These are phyloP conservation scores for Ogataea haglerorum DNA, from an alignment of 805 yeast genomes.

Conservation along the genomic window DNA sequence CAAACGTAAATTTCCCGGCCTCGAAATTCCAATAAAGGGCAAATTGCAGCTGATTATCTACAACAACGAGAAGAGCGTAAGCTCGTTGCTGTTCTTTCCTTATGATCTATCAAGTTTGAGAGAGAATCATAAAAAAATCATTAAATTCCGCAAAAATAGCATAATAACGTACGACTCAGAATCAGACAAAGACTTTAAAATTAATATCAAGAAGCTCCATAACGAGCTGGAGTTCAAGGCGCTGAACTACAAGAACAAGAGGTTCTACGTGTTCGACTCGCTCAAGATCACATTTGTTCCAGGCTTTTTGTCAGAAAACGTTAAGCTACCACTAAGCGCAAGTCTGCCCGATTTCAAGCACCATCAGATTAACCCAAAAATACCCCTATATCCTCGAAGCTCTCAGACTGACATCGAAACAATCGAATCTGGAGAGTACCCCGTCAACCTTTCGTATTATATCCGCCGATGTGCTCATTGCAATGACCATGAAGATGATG, in stretches of 20 bases:
- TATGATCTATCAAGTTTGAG: conserved; percentile 25
- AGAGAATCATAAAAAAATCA: conserved; percentile 27
- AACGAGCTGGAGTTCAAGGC: conserved; percentile 30
- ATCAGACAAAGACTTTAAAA: conserved; percentile 4
- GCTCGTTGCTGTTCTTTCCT: conserved; percentile 25
- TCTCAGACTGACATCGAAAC: conserved; percentile 17
- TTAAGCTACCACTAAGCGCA: conserved; percentile 20
- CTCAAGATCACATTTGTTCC: conserved; percentile 30
- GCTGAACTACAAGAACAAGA: conserved; percentile 24
- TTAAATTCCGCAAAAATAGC: conserved; percentile 25
- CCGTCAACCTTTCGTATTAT: conserved; percentile 24
- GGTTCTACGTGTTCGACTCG: conserved; percentile 29
- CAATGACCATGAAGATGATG: conserved; percentile 11
- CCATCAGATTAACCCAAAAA: conserved; percentile 21
- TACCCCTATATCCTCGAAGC: conserved; percentile 17
- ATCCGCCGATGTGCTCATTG: conserved; percentile 23
- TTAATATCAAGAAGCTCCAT: conserved; percentile 18
- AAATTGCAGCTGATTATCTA: conserved; percentile 30
- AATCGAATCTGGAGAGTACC: conserved; percentile 23
- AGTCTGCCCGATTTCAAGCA: conserved; percentile 10
- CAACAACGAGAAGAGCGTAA: conserved; percentile 29
- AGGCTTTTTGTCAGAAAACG: conserved; percentile 17
- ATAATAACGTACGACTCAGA: conserved; percentile 21
- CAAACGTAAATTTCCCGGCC: conserved; percentile 31
- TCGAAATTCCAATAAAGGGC: conserved; percentile 25